Conservation (phyloP, 495 filamentous ascomycete species). For the Astrothelium macrocarpum region DNA sequence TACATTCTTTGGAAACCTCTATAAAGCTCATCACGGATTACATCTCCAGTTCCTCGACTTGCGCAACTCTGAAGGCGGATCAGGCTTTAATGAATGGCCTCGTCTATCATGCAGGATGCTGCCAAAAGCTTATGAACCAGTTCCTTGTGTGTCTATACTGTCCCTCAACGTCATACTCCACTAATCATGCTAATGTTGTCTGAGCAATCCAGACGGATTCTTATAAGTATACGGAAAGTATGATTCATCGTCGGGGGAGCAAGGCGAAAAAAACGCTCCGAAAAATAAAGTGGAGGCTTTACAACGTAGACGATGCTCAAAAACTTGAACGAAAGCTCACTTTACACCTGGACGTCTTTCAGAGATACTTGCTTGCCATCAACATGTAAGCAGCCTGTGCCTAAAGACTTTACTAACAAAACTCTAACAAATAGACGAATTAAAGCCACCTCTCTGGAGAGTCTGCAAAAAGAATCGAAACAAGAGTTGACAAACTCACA, state of each 20-base stretch:
- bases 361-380: background rate
- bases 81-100: background rate
- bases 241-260: background rate
- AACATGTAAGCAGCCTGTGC: background rate
- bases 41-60: background rate
- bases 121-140: background rate
- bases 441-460: background rate
- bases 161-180: background rate
- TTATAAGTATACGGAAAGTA: background rate
- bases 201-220: background rate
- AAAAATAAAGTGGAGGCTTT: background rate
- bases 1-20: constrained; percentile 8
- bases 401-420: background rate
- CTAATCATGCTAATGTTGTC: background rate
- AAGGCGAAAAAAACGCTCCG: background rate
- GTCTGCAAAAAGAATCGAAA: background rate
- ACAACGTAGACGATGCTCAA: background rate
- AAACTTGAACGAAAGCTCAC: background rate
- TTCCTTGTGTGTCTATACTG: background rate
- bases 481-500: background rate
- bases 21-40: background rate
- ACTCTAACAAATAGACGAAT: background rate
- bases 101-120: background rate
- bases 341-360: background rate
- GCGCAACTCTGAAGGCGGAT: background rate